These are phyloP conservation scores for Pugionium cornutum DNA, from an alignment of 345 rosid genomes.

Conservation along the genomic window DNA sequence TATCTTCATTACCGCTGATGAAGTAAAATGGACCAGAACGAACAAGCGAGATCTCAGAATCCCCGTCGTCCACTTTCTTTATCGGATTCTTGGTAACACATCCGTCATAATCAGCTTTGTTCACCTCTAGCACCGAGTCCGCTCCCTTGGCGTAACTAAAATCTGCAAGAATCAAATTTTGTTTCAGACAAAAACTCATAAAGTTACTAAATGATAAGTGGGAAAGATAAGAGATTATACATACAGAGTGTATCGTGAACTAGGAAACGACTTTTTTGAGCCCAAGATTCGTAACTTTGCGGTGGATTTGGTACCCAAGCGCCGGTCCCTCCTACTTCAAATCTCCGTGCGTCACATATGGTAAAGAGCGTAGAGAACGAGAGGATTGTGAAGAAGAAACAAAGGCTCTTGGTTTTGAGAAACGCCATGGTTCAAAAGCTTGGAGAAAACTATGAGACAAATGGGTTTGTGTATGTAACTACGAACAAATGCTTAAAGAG, in stretches of 20 bases:
- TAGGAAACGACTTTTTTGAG: constrained; percentile 67
- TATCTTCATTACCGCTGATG: constrained; percentile 63
- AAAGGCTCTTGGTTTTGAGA: constrained; percentile 2
- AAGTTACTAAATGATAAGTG: neutral
- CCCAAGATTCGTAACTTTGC: constrained; percentile 72
- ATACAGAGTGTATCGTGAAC: constrained; percentile 77
- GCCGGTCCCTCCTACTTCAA: constrained; percentile 67
- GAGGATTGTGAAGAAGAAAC: constrained; percentile 25
- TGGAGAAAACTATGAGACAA: constrained; percentile 15
- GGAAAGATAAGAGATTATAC: neutral
- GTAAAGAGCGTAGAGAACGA: constrained; percentile 20
- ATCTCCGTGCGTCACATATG: constrained; percentile 42
- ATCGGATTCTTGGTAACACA: constrained; percentile 65
- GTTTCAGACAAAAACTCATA: constrained; percentile 3
- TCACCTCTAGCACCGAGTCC: constrained; percentile 68
- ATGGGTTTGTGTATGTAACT: constrained; percentile 7
- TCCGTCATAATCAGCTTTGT: constrained; percentile 49
- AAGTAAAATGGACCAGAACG: constrained; percentile 82
- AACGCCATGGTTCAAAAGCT: constrained; percentile 23
- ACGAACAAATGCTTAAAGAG: too few species aligned
- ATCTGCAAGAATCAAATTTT: constrained; percentile 42
- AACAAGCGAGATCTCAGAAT: constrained; percentile 56
- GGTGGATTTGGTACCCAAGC: constrained; percentile 74
- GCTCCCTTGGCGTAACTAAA: constrained; percentile 70
- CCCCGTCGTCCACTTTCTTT: constrained; percentile 53